Base-by-base conservation (phyloP, 2,329 filamentous ascomycete species). In the Drechmeria coniospora region DNA sequence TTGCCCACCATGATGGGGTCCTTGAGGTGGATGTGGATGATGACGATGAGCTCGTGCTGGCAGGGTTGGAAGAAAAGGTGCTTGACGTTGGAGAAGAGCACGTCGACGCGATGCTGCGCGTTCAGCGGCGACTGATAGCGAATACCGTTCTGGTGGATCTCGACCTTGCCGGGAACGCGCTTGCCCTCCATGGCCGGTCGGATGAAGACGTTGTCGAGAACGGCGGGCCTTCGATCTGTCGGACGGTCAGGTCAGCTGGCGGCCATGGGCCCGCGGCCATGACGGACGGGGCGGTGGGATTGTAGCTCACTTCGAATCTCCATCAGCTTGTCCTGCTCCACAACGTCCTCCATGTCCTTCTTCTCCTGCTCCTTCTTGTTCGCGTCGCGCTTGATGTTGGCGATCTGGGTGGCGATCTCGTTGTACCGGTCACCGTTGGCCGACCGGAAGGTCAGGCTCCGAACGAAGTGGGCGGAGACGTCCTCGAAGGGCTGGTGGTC, bases 31-130 rank as follows among this genome's bases (percentile, higher is more conserved):
- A 98, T 80, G 52, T 98, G 90, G 41, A 98, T 94, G 43, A 98
- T 82, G 39, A 98, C 92, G 40, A 98, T 92, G 45, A 98, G 61
- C 53, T 98, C 90, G 46, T 93, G 83, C 43, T 84, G 79, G 45
- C 84, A 95, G 16, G 92, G 90, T 53, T 98, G 90, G 65, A 98
- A 98, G 65, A 98, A 98, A 3, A 98, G 66, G 50, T 98, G 90
- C 54, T 92, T 92, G 51, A 98, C 82, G 57, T 98, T 98, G 59
- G 82, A 92, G 63, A 98, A 98, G 2, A 98, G 68, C 29, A 98
- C 75, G 45, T 98, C 90, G 26, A 98, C 82, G 43, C 78, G 72
- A 41, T 90, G 79, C 40, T 83, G 78, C 14, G 74, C 74, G 51
- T 79, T 75, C 37, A 92, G 61, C 29, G 80, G 73, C 28, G 82